Evolutionary conservation across 2,329 filamentous ascomycete genomes (phyloP).

Genomic region (Ilyonectria sp.): DNA sequence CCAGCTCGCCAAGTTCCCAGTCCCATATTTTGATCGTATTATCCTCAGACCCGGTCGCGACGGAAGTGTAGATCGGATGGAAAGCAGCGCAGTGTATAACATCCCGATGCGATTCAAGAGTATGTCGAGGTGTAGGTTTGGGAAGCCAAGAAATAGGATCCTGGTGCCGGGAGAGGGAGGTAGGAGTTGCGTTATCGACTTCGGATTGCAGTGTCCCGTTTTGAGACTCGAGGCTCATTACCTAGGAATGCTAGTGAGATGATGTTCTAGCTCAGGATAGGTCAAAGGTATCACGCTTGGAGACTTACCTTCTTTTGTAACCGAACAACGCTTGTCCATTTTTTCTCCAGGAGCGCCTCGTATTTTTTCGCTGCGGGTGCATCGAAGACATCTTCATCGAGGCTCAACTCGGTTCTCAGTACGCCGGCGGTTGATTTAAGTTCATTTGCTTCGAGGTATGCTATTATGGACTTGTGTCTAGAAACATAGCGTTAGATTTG

Average conservation of each 20-base stretch:
- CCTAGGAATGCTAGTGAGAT: constrained; percentile 64
- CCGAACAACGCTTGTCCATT: constrained; percentile 95
- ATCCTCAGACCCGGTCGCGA: constrained; percentile 92
- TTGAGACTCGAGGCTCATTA: constrained; percentile 91
- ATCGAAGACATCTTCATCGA: constrained; percentile 80
- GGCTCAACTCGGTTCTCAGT: constrained; percentile 80
- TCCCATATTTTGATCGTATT: constrained; percentile 97
- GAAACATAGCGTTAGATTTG: constrained; percentile 18
- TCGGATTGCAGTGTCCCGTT: constrained; percentile 83
- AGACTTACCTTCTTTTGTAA: constrained; percentile 87
- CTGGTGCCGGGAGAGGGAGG: constrained; percentile 82
- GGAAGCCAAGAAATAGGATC: constrained; percentile 90
- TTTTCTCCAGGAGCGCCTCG: constrained; percentile 92
- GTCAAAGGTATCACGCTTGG: background rate
- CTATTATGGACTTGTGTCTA: constrained; percentile 92
- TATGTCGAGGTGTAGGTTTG: constrained; percentile 82
- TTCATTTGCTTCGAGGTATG: constrained; percentile 83
- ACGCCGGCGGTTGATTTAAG: constrained; percentile 78
- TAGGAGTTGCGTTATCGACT: constrained; percentile 84
- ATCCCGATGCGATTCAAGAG: constrained; percentile 83
- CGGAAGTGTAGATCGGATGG: constrained; percentile 89
- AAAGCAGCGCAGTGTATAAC: constrained; percentile 91
- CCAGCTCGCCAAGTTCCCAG: constrained; percentile 92
- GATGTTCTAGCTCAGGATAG: background rate
- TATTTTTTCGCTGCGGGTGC: constrained; percentile 90